Evolutionary conservation across 495 filamentous ascomycete species (phyloP).

Genomic region (Hypoxylon fuscum): DNA sequence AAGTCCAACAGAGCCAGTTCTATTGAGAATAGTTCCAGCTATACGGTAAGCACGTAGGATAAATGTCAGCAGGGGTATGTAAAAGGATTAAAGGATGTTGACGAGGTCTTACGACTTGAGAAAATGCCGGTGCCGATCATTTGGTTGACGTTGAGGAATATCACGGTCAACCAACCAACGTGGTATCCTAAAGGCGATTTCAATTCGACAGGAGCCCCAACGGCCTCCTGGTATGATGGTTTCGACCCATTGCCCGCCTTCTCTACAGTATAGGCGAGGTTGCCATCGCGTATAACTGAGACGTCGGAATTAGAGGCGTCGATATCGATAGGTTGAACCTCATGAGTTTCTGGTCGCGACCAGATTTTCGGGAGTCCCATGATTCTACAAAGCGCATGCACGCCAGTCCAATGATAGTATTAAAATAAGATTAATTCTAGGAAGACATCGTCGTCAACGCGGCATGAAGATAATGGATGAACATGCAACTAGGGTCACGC

Average conservation of each 20-base stretch:
- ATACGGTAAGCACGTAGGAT: background rate
- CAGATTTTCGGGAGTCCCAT: slow-evolving; percentile 34
- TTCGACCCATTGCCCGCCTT: slow-evolving; percentile 64
- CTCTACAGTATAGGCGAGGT: slow-evolving; percentile 59
- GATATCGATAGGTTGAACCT: slow-evolving; percentile 14
- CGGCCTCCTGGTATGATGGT: slow-evolving; percentile 68
- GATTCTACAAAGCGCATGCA: background rate
- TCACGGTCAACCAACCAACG: slow-evolving; percentile 63
- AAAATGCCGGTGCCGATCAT: slow-evolving; percentile 76
- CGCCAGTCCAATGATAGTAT: background rate
- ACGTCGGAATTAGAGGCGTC: slow-evolving; percentile 24
- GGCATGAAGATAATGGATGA: background rate
- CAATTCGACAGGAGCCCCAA: slow-evolving; percentile 68
- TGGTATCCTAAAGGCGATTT: slow-evolving; percentile 68
- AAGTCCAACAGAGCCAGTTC: slow-evolving; percentile 68
- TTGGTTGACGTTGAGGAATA: slow-evolving; percentile 70
- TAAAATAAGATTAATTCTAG: background rate
- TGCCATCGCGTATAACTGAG: slow-evolving; percentile 50
- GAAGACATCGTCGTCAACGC: background rate
- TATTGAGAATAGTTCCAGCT: slow-evolving; percentile 65
- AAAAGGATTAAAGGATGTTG: background rate
- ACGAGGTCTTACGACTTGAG: slow-evolving; percentile 62
- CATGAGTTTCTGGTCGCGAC: slow-evolving; percentile 9
- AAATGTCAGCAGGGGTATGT: background rate
- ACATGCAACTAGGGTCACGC: background rate